phyloP scores from a whole-genome alignment of 169 alveolate species.

The Plasmodium inui region DNA sequence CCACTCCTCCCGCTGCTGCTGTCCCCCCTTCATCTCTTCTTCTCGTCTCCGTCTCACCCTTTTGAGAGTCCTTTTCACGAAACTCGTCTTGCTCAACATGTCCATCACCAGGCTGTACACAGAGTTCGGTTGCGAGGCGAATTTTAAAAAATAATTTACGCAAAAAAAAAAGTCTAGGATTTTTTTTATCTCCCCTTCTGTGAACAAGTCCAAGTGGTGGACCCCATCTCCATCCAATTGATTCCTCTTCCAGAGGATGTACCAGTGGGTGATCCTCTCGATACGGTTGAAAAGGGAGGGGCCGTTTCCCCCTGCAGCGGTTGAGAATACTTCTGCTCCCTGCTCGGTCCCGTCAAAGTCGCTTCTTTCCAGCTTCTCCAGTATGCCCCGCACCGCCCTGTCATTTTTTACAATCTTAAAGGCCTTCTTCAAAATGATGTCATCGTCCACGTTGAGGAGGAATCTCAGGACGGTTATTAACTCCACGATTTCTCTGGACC shows the following conservation, averaged over 20 bases:
- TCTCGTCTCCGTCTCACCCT: constrained; percentile 13
- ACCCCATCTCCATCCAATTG: neutral
- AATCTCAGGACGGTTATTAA: constrained; percentile 30
- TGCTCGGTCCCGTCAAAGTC: neutral
- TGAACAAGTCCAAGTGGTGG: neutral
- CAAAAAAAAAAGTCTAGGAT: constrained; percentile 51
- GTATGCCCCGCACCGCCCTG: neutral
- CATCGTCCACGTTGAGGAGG: constrained; percentile 47
- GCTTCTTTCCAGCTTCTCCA: neutral
- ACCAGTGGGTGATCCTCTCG: constrained; percentile 7
- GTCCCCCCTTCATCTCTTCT: neutral
- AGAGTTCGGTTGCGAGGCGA: constrained; percentile 1
- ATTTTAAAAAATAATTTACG: constrained; percentile 32
- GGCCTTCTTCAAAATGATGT: constrained; percentile 39
- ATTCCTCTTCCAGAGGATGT: constrained; percentile 4
- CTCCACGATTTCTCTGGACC: constrained; percentile 58
- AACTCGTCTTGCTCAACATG: constrained; percentile 1
- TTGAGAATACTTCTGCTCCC: too few species aligned
- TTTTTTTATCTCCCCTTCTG: constrained; percentile 34
- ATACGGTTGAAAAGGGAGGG: constrained; percentile 7
- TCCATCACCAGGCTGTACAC: constrained; percentile 50
- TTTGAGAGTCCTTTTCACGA: constrained; percentile 1
- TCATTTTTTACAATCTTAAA: constrained; percentile 52
- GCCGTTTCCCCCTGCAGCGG: neutral
- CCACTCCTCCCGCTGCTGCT: neutral